Evolutionary conservation across 345 rosid species (phyloP).

Genomic region (Murraya koenigii): DNA sequence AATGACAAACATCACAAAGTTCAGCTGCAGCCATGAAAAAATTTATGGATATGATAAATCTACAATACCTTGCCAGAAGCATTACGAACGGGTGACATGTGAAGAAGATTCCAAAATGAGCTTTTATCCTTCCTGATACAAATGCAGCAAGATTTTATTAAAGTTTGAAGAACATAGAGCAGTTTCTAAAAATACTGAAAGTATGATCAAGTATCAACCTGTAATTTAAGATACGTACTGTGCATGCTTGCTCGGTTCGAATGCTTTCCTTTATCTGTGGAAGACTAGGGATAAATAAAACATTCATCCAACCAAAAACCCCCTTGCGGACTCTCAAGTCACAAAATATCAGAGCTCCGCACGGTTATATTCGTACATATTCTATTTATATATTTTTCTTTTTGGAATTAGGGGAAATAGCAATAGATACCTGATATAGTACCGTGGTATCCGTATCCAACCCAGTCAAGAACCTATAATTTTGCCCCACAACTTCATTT

Average conservation of each 20-base stretch:
- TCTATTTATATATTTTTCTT: too few relatives aligned
- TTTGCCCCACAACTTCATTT: slow-evolving; percentile 81
- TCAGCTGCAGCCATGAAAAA: slow-evolving; percentile 1
- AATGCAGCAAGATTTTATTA: slow-evolving; percentile 12
- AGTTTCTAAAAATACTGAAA: slow-evolving; percentile 13
- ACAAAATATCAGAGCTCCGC: background rate
- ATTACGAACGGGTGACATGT: slow-evolving; percentile 87
- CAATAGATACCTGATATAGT: slow-evolving; percentile 44
- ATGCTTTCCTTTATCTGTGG: slow-evolving; percentile 72
- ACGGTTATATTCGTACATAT: too few relatives aligned
- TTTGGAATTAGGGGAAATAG: background rate
- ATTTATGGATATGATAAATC: slow-evolving; percentile 10
- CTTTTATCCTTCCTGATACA: slow-evolving; percentile 73
- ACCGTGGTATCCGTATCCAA: slow-evolving; percentile 61
- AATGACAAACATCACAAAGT: background rate
- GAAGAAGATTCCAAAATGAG: slow-evolving; percentile 87
- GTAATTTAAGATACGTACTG: slow-evolving; percentile 92
- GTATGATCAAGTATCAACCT: slow-evolving; percentile 61
- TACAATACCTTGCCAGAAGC: slow-evolving; percentile 90
- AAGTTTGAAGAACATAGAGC: slow-evolving; percentile 1
- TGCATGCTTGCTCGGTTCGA: slow-evolving; percentile 64
- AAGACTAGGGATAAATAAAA: slow-evolving; percentile 12
- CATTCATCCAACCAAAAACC: slow-evolving; percentile 9
- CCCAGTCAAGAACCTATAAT: slow-evolving; percentile 68
- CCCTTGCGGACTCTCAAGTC: background rate